phyloP scores from a whole-genome alignment of 768 basidiomycete genomes.

The Tylopilus rubrobrunneus region DNA sequence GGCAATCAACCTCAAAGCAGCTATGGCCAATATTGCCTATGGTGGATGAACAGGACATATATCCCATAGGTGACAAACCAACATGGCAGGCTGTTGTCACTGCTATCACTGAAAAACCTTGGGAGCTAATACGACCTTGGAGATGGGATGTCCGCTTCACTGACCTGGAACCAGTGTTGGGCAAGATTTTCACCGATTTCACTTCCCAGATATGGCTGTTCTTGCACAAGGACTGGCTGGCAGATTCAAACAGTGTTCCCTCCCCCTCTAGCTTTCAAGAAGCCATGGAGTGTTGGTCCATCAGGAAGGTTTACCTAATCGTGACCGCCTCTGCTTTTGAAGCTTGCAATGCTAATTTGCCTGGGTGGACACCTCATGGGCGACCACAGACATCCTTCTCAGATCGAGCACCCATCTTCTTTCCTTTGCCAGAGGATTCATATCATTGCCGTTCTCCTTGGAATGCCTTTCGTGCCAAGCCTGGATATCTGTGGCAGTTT shows the following conservation, averaged over 20 bases:
- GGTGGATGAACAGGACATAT: neutral
- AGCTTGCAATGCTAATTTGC: slow-evolving; percentile 5
- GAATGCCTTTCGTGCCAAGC: neutral
- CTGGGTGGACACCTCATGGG: neutral
- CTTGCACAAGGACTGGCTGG: neutral
- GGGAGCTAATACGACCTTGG: neutral
- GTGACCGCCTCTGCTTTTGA: neutral
- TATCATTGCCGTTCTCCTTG: neutral
- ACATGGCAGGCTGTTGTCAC: neutral
- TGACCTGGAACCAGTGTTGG: neutral
- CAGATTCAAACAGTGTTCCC: neutral
- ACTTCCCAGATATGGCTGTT: slow-evolving; percentile 10
- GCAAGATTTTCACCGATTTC: neutral
- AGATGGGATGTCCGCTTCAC: neutral
- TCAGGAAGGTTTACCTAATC: neutral
- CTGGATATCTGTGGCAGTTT: slow-evolving; percentile 6
- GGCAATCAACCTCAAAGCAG: neutral
- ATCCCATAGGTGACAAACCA: neutral
- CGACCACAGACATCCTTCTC: neutral
- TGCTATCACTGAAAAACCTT: neutral
- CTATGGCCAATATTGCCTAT: slow-evolving; percentile 2
- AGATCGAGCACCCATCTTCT: neutral
- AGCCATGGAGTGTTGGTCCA: neutral
- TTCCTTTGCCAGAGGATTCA: neutral
- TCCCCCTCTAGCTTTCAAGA: neutral